These are phyloP conservation scores for Neopestalotiopsis sp. DNA, from an alignment of 2,329 filamentous ascomycete genomes.

Conservation along the genomic window DNA sequence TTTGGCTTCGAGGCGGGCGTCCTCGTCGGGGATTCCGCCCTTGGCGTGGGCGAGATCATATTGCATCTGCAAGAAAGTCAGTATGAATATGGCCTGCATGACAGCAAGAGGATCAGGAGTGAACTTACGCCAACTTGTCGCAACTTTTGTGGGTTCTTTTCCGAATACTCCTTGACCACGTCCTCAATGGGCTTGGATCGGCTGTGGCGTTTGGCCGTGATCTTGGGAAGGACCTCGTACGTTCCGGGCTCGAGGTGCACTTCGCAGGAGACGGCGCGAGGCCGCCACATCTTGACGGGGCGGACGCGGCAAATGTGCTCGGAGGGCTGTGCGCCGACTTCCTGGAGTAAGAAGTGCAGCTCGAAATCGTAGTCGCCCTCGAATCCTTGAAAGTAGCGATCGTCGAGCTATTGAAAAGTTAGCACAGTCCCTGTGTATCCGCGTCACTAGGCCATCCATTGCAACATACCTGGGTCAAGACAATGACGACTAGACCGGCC, in stretches of 20 bases:
- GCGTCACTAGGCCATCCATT: no score
- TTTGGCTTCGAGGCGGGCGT: conserved; percentile 40
- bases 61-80: conserved; percentile 47
- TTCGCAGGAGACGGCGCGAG: conserved; percentile 72
- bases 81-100: conserved; percentile 46
- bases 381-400: conserved; percentile 50
- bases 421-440: not conserved
- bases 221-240: conserved; percentile 73
- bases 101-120: conserved; percentile 62
- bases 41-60: conserved; percentile 67
- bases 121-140: conserved; percentile 67
- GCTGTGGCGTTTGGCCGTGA: conserved; percentile 58
- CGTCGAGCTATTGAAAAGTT: conserved; percentile 42
- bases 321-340: conserved; percentile 26
- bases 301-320: conserved; percentile 42
- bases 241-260: conserved; percentile 70
- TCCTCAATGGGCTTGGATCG: conserved; percentile 58
- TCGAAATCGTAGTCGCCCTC: conserved; percentile 48
- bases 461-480: conserved; percentile 41
- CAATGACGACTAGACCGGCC: conserved; percentile 47
- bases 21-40: conserved; percentile 57
- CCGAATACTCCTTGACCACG: conserved; percentile 54
- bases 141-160: conserved; percentile 66
- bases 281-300: conserved; percentile 46
- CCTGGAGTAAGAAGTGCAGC: conserved; percentile 49